Conservation (phyloP, 345 rosid species). For the Gossypium turneri region DNA sequence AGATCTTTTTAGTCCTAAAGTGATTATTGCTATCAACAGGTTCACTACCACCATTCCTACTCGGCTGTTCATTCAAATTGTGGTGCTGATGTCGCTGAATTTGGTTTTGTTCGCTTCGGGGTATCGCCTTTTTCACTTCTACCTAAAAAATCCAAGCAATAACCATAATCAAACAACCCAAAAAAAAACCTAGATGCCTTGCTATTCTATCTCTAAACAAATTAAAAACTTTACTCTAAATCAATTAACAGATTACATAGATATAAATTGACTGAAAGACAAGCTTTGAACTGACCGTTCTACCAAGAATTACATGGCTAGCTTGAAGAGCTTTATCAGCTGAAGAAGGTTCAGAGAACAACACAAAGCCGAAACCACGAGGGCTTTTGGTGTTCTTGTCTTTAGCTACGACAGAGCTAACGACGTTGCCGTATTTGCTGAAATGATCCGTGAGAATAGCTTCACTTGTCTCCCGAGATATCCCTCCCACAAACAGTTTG, state of each 20-base stretch:
- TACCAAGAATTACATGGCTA: slow-evolving; percentile 61
- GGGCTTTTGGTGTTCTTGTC: slow-evolving; percentile 41
- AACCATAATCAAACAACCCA: background rate
- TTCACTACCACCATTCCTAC: slow-evolving; percentile 15
- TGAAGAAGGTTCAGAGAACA: slow-evolving; percentile 43
- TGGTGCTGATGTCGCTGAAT: slow-evolving; percentile 27
- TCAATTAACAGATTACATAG: no score
- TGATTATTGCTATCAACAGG: slow-evolving; percentile 21
- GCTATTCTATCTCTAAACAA: background rate
- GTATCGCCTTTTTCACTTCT: slow-evolving; percentile 52
- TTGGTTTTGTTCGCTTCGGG: slow-evolving; percentile 37
- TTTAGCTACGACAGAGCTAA: slow-evolving; percentile 44
- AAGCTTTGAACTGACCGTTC: slow-evolving; percentile 48
- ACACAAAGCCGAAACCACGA: slow-evolving; percentile 64
- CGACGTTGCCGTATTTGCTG: slow-evolving; percentile 59
- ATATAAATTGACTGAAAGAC: background rate
- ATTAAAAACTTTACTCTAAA: slow-evolving; percentile 1
- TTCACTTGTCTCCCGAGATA: slow-evolving; percentile 57
- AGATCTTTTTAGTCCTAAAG: slow-evolving; percentile 57
- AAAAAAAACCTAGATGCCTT: background rate
- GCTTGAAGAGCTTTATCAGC: slow-evolving; percentile 56
- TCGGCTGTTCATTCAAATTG: slow-evolving; percentile 17
- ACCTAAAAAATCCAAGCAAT: slow-evolving; percentile 34
- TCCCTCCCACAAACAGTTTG: slow-evolving; percentile 73
- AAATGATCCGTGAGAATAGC: slow-evolving; percentile 52